Evolutionary conservation across 192 early-diverging fungal species (phyloP), one percentile per base, ranked within the genome.

Genomic region (Backusella circina): DNA sequence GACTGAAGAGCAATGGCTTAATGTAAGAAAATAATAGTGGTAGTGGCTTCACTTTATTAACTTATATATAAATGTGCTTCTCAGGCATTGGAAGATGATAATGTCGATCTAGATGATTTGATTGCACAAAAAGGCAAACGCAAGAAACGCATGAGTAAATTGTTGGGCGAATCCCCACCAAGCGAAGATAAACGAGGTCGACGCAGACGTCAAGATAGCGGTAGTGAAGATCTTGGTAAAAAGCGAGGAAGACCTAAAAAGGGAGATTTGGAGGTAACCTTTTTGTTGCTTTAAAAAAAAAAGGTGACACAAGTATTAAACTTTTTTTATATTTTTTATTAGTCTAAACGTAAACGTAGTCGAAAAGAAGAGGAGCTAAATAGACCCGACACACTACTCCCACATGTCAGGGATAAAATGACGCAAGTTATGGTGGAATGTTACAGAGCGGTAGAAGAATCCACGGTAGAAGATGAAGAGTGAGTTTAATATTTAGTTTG

Each of bases 1-100:
- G 76, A 95, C 93, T 1, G 97, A 99, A 72, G 95, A 98, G 50
- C 93, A 99, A 79, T 99, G 90, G 89, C 77, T 97, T n/a, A 84
- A 91, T 51, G 91, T 84, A 77, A 77, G 73, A 26, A 50, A 36
- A 54, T 16, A 6, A 23, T 35, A 50, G 13, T 18, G 50, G 28
- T 18, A 18, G 39, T 16, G 54, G 39, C 16, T 47, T 35, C 18
- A 39, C 5, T 41, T 72, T 15, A 23, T 72, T n/a, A n/a, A 50
- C 72, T 38, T 38, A 38, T 37, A 31, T 6, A 71, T 47, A 37
- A n/a, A 36, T 36, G 38, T 26, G 36, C 15, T 68, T 33, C 66
- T 36, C 72, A 89, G 83, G 90, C 90, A 18, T 82, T 91, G 31
- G 89, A 94, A 78, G 81, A 61, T 81, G 75, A 18, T 2, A 32